Evolutionary conservation across 164 flowering plant species (phyloP).

Genomic region (Annona squamosa): DNA sequence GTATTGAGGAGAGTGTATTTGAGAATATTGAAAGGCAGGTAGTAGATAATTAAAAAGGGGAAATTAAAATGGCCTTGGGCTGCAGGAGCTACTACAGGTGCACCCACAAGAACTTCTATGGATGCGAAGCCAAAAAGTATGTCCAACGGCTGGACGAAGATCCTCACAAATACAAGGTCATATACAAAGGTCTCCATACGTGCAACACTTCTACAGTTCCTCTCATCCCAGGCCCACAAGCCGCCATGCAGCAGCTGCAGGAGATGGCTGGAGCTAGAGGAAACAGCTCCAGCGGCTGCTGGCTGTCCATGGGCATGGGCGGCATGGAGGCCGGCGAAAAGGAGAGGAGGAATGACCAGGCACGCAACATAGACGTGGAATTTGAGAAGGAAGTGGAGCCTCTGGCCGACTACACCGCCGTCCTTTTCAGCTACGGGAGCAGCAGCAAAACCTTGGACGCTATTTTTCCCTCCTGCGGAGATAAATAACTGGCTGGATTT

Average conservation of each 20-base stretch:
- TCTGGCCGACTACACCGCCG: constrained; percentile 52
- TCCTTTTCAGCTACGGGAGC: constrained; percentile 62
- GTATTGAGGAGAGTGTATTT: too few species aligned
- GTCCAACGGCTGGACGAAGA: constrained; percentile 70
- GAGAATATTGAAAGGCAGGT: too few species aligned
- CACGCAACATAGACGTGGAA: background rate
- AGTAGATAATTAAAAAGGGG: too few species aligned
- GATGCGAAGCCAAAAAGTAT: constrained; percentile 82
- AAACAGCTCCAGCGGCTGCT: background rate
- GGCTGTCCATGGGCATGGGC: background rate
- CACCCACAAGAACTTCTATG: constrained; percentile 69
- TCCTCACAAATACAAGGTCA: constrained; percentile 51
- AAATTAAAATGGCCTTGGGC: background rate
- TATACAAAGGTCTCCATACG: constrained; percentile 9
- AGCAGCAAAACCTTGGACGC: constrained; percentile 63
- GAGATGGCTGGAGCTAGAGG: background rate
- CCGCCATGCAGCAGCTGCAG: background rate
- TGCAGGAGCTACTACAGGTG: constrained; percentile 39
- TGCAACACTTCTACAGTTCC: background rate
- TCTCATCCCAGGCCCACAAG: background rate
- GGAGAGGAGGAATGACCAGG: background rate
- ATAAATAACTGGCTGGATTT: background rate
- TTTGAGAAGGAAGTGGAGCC: constrained; percentile 19
- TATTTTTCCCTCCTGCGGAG: constrained; percentile 37
- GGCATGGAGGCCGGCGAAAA: too few species aligned